Evolutionary conservation across 768 basidiomycete genomes (phyloP).

Genomic region (Pleurotus djamor): DNA sequence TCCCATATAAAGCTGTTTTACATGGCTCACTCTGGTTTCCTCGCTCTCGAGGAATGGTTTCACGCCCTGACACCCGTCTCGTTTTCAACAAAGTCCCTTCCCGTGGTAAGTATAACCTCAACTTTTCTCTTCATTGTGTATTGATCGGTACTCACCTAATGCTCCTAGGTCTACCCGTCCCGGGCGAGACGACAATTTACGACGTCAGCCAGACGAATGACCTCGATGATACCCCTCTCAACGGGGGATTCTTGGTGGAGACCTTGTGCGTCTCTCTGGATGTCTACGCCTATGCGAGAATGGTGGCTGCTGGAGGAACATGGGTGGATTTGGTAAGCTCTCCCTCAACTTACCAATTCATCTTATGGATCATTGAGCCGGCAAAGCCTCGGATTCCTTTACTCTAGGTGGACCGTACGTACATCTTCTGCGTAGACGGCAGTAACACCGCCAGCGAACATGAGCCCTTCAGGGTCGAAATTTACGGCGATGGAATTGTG

Average conservation of each 20-base stretch:
- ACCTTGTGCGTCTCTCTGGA: conserved; percentile 43
- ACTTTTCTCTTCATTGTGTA: conserved; percentile 11
- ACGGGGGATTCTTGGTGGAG: conserved; percentile 50
- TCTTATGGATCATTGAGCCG: not conserved
- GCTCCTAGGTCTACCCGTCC: conserved; percentile 34
- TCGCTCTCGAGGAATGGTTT: too few species aligned
- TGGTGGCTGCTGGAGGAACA: conserved; percentile 23
- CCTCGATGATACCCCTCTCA: conserved; percentile 37
- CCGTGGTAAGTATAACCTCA: conserved; percentile 17
- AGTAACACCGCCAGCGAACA: not conserved
- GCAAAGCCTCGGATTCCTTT: conserved; percentile 22
- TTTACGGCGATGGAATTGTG: conserved; percentile 40
- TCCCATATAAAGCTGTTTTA: too few species aligned
- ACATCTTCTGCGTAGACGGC: not conserved
- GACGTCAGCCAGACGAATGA: conserved; percentile 48
- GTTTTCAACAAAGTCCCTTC: conserved; percentile 33
- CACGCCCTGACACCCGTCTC: conserved; percentile 24
- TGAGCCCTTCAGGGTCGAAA: conserved; percentile 16
- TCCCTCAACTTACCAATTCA: not conserved
- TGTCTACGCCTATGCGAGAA: conserved; percentile 36
- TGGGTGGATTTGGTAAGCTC: not conserved
- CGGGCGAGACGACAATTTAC: conserved; percentile 44
- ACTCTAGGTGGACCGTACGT: conserved; percentile 31
- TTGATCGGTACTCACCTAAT: too few species aligned
- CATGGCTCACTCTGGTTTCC: too few species aligned